These are phyloP conservation scores for Euphorbia peplus DNA, from an alignment of 345 rosid species.

Conservation along the genomic window DNA sequence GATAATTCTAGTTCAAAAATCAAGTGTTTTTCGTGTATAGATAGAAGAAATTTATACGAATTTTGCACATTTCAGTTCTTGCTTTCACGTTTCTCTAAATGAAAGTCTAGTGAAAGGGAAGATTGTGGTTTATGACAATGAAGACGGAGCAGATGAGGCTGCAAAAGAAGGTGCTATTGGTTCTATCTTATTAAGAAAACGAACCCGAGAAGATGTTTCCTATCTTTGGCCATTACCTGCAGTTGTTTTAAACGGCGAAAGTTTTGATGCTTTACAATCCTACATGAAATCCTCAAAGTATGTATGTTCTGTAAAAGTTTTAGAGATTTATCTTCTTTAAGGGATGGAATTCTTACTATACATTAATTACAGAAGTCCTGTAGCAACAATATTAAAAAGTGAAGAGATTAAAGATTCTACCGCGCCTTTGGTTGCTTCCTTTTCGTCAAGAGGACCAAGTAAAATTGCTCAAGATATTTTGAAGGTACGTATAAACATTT, in stretches of 20 bases:
- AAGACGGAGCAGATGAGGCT: background rate
- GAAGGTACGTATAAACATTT: slow-evolving; percentile 6
- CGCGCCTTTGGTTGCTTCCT: slow-evolving; percentile 33
- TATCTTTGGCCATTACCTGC: slow-evolving; percentile 28
- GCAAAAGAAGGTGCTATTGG: slow-evolving; percentile 27
- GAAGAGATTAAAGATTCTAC: slow-evolving; percentile 21
- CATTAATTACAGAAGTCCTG: slow-evolving; percentile 14
- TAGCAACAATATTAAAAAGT: slow-evolving; percentile 32
- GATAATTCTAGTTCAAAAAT: background rate
- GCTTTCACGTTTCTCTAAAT: background rate
- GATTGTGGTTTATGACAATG: background rate
- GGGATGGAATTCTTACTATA: background rate
- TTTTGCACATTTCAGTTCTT: background rate
- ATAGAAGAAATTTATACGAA: background rate
- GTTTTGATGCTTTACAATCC: slow-evolving; percentile 18
- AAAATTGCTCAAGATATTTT: slow-evolving; percentile 19
- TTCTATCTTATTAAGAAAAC: slow-evolving; percentile 9
- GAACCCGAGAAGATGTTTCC: background rate
- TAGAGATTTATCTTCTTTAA: background rate
- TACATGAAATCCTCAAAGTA: slow-evolving; percentile 38
- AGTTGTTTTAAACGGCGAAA: background rate
- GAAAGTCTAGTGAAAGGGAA: background rate
- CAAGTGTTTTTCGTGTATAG: background rate
- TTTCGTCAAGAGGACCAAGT: slow-evolving; percentile 50
- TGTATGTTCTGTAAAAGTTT: background rate